phyloP scores from a whole-genome alignment of 2,329 filamentous ascomycete species.

The Fusarium tricinctum region DNA sequence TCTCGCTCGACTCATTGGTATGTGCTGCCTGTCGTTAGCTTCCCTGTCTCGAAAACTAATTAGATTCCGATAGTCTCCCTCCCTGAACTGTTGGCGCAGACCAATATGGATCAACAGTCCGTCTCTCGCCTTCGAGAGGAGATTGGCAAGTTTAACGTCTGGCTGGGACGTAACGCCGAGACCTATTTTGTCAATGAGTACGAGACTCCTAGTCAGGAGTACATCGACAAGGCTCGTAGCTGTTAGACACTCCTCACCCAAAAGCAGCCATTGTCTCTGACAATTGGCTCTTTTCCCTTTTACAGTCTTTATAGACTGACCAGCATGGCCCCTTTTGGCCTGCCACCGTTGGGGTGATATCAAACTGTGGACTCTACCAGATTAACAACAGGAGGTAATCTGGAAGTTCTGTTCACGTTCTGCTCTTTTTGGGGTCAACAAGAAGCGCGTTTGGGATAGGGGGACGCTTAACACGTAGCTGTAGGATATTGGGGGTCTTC shows the following conservation, averaged over 20 bases:
- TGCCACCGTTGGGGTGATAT: not conserved
- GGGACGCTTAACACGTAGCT: slow-evolving; percentile 19
- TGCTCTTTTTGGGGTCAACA: slow-evolving; percentile 17
- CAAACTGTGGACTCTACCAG: not conserved
- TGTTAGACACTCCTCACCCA: slow-evolving; percentile 50
- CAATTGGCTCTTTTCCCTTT: not conserved
- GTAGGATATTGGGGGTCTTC: slow-evolving; percentile 43
- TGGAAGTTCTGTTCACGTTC: not conserved
- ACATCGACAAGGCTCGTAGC: slow-evolving; percentile 75
- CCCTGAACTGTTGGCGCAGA: slow-evolving; percentile 94
- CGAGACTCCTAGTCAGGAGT: slow-evolving; percentile 78
- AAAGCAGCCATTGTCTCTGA: not conserved
- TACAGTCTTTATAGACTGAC: not conserved
- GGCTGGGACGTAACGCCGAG: slow-evolving; percentile 82
- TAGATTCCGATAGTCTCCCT: slow-evolving; percentile 75
- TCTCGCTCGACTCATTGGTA: slow-evolving; percentile 89
- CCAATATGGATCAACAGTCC: slow-evolving; percentile 96
- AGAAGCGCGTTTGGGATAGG: slow-evolving; percentile 21
- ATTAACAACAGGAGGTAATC: not conserved
- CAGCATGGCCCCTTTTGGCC: not conserved
- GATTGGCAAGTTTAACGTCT: slow-evolving; percentile 85
- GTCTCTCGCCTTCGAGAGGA: slow-evolving; percentile 91
- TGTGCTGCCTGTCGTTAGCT: slow-evolving; percentile 47
- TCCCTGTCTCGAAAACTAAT: slow-evolving; percentile 11
- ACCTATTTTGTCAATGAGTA: slow-evolving; percentile 85